Conservation (phyloP, 768 basidiomycete species). For the Chlorophyllum brunneum region DNA sequence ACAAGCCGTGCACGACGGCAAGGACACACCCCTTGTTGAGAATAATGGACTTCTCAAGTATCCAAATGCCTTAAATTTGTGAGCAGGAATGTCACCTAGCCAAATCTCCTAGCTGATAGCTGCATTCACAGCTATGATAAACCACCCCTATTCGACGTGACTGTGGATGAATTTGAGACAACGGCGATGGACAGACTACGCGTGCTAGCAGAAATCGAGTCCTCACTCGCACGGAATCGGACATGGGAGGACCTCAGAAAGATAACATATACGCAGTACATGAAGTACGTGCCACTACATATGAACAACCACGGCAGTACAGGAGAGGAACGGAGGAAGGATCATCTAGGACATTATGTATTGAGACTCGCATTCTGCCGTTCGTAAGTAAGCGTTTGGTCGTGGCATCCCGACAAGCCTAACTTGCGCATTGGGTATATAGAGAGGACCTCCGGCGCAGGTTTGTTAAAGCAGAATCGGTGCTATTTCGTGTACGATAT, state of each 20-base stretch:
- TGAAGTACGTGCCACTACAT: constrained; percentile 73
- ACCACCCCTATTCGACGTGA: constrained; percentile 85
- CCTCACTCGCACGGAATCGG: constrained; percentile 80
- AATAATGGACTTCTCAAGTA: constrained; percentile 41
- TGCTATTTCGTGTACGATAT: constrained; percentile 80
- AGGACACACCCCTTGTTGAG: constrained; percentile 21
- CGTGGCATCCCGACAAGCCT: not conserved
- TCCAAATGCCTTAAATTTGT: constrained; percentile 81
- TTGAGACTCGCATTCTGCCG: constrained; percentile 92
- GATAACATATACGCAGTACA: constrained; percentile 59
- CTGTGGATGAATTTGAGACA: constrained; percentile 92
- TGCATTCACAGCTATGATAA: constrained; percentile 64
- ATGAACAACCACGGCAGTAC: constrained; percentile 41
- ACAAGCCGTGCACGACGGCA: constrained; percentile 20
- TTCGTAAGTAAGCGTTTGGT: constrained; percentile 58
- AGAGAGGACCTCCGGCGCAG: constrained; percentile 89
- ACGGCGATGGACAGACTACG: constrained; percentile 86
- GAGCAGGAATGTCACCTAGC: constrained; percentile 19
- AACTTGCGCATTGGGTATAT: constrained; percentile 4
- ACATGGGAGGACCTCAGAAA: constrained; percentile 72
- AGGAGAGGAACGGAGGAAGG: constrained; percentile 69
- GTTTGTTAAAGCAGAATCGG: constrained; percentile 86
- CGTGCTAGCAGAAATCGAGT: constrained; percentile 87
- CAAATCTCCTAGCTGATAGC: constrained; percentile 5
- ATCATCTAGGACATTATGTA: constrained; percentile 92